Percentiles rank a stretch among this genome's conserved stretches.
phyloP scores from a whole-genome alignment of 164 flowering plant genomes.

The Liquidambar formosana region DNA sequence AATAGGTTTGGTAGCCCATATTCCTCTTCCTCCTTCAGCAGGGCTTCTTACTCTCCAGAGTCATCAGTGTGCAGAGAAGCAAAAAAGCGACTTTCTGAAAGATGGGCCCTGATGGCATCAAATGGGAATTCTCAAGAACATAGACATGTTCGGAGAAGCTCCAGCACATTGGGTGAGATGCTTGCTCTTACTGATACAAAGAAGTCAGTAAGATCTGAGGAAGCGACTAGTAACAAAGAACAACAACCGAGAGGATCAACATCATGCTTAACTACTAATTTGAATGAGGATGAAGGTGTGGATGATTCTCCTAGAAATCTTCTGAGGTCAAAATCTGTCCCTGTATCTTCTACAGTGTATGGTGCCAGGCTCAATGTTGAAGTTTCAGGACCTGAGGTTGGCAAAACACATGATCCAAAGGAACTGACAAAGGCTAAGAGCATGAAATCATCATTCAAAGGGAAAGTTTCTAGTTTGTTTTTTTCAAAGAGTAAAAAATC shows the following conservation, averaged over 20 bases:
- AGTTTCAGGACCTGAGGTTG: slow-evolving; percentile 33
- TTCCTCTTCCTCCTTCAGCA: slow-evolving; percentile 70
- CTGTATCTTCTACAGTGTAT: slow-evolving; percentile 59
- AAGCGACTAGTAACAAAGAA: slow-evolving; percentile 33
- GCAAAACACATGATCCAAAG: slow-evolving; percentile 35
- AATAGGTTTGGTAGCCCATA: slow-evolving; percentile 69
- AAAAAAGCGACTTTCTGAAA: slow-evolving; percentile 90
- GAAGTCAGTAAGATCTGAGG: slow-evolving; percentile 33
- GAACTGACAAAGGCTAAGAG: slow-evolving; percentile 55
- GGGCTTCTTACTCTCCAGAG: slow-evolving; percentile 79
- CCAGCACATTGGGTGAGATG: slow-evolving; percentile 95
- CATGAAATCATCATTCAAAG: slow-evolving; percentile 63
- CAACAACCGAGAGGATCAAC: slow-evolving; percentile 38
- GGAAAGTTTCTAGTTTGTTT: slow-evolving; percentile 83
- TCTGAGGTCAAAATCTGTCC: slow-evolving; percentile 85
- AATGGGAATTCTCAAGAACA: slow-evolving; percentile 60
- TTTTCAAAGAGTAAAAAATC: slow-evolving; percentile 74
- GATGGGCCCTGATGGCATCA: slow-evolving; percentile 87
- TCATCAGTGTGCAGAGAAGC: slow-evolving; percentile 96
- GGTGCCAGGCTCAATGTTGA: slow-evolving; percentile 45
- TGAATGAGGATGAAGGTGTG: slow-evolving; percentile 28
- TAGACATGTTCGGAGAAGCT: slow-evolving; percentile 61
- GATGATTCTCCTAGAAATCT: slow-evolving; percentile 57
- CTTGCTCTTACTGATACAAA: slow-evolving; percentile 83
- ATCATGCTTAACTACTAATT: slow-evolving; percentile 28